A percentile compares a stretch with the other conserved stretches of the same genome.
phyloP scores from a whole-genome alignment of 192 early-diverging fungal species.

The Allomyces javanicus region DNA sequence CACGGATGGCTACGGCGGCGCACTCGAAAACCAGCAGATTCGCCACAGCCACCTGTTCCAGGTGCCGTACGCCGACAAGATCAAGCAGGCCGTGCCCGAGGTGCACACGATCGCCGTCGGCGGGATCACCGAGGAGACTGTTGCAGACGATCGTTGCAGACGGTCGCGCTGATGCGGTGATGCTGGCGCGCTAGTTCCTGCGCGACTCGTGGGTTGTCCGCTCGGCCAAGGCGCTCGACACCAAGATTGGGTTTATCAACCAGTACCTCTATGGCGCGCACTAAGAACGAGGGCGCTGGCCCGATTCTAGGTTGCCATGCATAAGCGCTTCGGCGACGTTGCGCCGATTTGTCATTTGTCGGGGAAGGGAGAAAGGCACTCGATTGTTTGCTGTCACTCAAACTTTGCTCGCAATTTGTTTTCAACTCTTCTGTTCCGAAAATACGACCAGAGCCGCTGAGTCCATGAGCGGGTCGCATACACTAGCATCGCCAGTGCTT shows the following conservation, averaged over 20 bases:
- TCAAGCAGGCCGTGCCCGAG: conserved; percentile 35
- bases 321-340: too few species aligned
- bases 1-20: conserved; percentile 81
- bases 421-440: too few species aligned
- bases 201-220: conserved; percentile 14
- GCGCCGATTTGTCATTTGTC: too few species aligned
- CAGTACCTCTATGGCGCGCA: neutral
- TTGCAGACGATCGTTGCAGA: conserved; percentile 48
- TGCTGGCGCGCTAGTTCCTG: conserved; percentile 48
- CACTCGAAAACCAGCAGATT: conserved; percentile 77
- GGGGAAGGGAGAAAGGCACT: too few species aligned
- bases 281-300: too few species aligned
- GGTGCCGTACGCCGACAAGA: conserved; percentile 45
- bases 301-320: too few species aligned
- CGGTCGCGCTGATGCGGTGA: conserved; percentile 49
- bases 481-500: too few species aligned
- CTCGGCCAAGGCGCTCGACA: neutral
- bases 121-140: conserved; percentile 34
- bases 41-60: too few species aligned
- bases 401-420: too few species aligned
- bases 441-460: too few species aligned
- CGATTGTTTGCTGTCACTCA: too few species aligned
- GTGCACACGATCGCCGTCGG: conserved; percentile 46
- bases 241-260: neutral
- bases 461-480: too few species aligned